Base-by-base conservation (phyloP, 331 rosid genomes). In the Arachis monticola region DNA sequence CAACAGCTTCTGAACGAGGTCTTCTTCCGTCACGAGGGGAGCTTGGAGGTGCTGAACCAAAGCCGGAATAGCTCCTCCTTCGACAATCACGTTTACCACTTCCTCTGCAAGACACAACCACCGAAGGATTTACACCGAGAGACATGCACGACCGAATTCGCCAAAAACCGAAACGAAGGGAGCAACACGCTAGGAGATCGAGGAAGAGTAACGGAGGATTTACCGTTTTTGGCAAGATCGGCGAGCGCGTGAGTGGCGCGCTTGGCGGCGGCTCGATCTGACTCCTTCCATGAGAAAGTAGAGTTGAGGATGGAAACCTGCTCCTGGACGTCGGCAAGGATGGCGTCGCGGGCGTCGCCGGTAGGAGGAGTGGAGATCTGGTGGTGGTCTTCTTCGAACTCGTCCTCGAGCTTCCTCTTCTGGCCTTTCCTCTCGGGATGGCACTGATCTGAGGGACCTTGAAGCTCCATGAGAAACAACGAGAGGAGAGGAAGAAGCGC, bases 191-290 rank as follows among this genome's bases (percentile, higher is more conserved):
- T 41, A 60, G 40, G 53, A 79, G 87, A 85, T 87, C 85, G 67
- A 72, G 40, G 60, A 35, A 35, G 42, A 50, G 10, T 0, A 53
- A 27, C 9, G 32, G 74, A 41, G 31, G 59, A 53, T 46, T 27
- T 64, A 92, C 97, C 97, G 65, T 89, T 92, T 64, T 92, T 92
- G 52, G 93, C 96, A 56, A 92, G 92, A 82, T 92, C 97, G 55
- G 97, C 93, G 62, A 92, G 96, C 74, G 86, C 92, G 71, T 90
- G 96, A 22, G 97, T 92, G 73, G 97, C 92, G 76, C 96, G 96
- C 80, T 92, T 92, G 22, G 96, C 92, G 2, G 92, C 86, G 30
- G 90, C 84, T 27, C 97, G 92, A 82, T 92, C 96, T 65, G 93
- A 8, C 52, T 92, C 96, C 7, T 17, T 86, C 90, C 91, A 86